Evolutionary conservation across 2,329 filamentous ascomycete species (phyloP), one percentile per base, ranked within the genome.

Genomic region (Trichoderma koningiopsis): DNA sequence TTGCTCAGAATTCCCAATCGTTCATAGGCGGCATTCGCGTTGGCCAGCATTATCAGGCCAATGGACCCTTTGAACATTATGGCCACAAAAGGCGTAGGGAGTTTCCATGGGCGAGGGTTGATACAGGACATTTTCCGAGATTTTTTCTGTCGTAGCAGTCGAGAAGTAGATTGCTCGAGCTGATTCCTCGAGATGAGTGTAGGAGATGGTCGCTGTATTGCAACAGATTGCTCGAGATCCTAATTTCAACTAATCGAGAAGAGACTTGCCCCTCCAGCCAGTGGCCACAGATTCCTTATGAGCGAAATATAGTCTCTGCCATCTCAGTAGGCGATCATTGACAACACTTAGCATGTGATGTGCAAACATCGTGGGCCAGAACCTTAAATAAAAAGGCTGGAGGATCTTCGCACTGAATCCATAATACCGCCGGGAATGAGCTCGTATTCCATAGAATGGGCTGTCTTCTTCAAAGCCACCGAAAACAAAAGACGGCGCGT

Each of bases 11-110:
- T 69, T 22, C 35, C 13, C 14, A 62, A 59, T 14, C 61, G 37
- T 6, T 68, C 35, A 22, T 73, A 73, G 22, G 72, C 22, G 3
- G 60, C 40, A 40, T 62, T 73, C 24, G 68, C 43, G 16, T 66
- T 66, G 16, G 69, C 53, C 57, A 74, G 27, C 27, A 70, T n/a
- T 22, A 72, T 35, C 49, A 74, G 60, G 27, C 40, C 59, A 8
- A 64, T 11, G 13, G 63, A 61, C 1, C 62, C 64, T 16, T 35
- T 59, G 19, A 71, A 13, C 14, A 58, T 60, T 1, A 67, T 58
- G 5, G 57, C 70, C 22, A 71, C 55, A 47, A 73, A 64, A 16
- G 40, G 60, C n/a, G 37, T 29, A 6, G 71, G 70, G 16, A 73
- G 62, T 14, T 43, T 63, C 70, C 72, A 72, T 22, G 63, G 64